These are phyloP conservation scores for Ustilago crameri DNA, from an alignment of 1,284 basidiomycete genomes.

Conservation along the genomic window DNA sequence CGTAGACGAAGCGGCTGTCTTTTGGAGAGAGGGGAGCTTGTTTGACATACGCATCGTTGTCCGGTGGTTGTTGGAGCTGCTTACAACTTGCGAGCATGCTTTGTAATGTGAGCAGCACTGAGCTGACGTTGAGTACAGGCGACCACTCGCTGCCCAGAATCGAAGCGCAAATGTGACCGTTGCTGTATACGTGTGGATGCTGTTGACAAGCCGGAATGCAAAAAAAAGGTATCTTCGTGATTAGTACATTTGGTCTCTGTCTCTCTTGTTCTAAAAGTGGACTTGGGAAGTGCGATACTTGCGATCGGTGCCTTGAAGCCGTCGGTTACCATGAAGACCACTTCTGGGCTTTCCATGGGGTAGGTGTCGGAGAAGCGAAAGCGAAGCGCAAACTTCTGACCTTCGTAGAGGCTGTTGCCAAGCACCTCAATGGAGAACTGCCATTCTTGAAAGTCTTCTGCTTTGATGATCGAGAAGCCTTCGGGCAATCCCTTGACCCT, in stretches of 20 bases:
- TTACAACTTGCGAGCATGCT: conserved; percentile 67
- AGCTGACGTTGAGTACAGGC: conserved; percentile 62
- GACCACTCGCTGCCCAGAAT: conserved; percentile 65
- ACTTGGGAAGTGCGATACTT: conserved; percentile 9
- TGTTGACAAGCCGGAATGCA: conserved; percentile 6
- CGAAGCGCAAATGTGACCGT: conserved; percentile 65
- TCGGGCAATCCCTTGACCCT: conserved; percentile 44
- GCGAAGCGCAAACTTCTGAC: conserved; percentile 60
- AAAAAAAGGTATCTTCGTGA: not conserved
- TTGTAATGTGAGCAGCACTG: conserved; percentile 63
- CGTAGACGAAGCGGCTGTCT: conserved; percentile 53
- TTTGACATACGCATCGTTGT: conserved; percentile 63
- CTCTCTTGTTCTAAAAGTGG: not conserved
- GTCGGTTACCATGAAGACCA: conserved; percentile 60
- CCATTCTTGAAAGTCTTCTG: conserved; percentile 58
- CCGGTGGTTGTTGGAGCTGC: conserved; percentile 59
- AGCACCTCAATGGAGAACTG: conserved; percentile 53
- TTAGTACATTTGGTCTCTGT: not conserved
- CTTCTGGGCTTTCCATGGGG: conserved; percentile 66
- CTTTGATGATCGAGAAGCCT: conserved; percentile 49
- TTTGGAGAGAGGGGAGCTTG: conserved; percentile 60
- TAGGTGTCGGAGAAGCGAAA: conserved; percentile 62
- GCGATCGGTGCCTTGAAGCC: conserved; percentile 61
- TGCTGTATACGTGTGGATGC: conserved; percentile 59
- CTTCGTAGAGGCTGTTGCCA: conserved; percentile 54